phyloP scores from a whole-genome alignment of 2,329 filamentous ascomycete genomes.

The Dryadomyces quercus-mongolicae region DNA sequence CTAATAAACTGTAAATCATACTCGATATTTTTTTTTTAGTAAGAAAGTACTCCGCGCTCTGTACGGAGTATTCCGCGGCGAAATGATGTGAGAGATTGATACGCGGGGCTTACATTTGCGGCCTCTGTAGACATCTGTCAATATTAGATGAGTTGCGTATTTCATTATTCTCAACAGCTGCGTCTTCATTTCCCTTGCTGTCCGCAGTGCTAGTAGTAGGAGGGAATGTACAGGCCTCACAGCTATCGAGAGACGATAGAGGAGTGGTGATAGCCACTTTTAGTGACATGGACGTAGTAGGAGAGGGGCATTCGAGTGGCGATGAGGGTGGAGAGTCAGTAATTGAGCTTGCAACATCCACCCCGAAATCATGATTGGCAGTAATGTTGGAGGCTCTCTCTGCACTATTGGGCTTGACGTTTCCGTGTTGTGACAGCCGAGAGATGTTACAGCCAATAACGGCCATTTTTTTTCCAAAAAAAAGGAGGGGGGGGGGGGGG shows the following conservation, averaged over 20 bases:
- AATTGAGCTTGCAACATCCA: neutral
- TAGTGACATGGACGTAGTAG: conserved; percentile 3
- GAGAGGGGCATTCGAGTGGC: conserved; percentile 1
- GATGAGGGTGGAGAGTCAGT: conserved; percentile 1
- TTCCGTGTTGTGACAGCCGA: neutral
- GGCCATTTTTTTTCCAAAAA: too few relatives aligned
- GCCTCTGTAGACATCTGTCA: too few relatives aligned
- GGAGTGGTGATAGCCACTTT: conserved; percentile 3
- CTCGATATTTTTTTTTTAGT: neutral
- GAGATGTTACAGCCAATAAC: too few relatives aligned
- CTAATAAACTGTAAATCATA: neutral
- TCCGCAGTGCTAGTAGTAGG: neutral
- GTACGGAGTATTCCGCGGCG: neutral
- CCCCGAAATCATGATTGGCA: neutral
- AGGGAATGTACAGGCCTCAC: neutral
- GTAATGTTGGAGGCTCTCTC: neutral
- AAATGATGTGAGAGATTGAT: too few relatives aligned
- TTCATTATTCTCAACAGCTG: neutral
- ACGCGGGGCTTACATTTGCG: neutral
- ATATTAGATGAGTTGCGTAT: neutral
- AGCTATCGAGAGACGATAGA: conserved; percentile 8
- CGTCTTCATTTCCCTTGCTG: neutral
- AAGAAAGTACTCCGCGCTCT: neutral
- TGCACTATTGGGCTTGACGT: neutral
- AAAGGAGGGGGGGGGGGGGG: too few relatives aligned